Percentiles rank a stretch among this genome's conserved stretches.
phyloP scores from a whole-genome alignment of 306 rosid species.

The Citrullus amarus region DNA sequence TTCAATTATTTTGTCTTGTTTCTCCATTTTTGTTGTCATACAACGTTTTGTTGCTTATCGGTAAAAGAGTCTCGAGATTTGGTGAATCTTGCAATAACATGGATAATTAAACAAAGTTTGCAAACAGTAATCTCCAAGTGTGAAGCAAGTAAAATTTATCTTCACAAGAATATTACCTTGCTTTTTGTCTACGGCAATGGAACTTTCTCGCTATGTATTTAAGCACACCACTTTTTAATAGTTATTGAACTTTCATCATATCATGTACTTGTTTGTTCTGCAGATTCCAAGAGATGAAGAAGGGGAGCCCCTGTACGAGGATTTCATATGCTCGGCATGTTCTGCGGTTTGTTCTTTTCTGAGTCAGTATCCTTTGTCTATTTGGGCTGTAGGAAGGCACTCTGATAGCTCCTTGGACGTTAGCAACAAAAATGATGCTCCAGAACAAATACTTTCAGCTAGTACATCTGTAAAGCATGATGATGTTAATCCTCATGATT shows the following conservation, averaged over 20 bases:
- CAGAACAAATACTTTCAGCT: constrained; percentile 33
- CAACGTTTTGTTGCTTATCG: neutral
- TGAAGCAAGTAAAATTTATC: neutral
- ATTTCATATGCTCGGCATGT: constrained; percentile 69
- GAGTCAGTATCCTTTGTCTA: constrained; percentile 47
- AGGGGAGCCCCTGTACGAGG: constrained; percentile 85
- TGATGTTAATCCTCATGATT: constrained; percentile 13
- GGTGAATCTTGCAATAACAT: neutral
- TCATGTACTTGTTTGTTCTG: constrained; percentile 3
- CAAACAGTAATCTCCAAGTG: neutral
- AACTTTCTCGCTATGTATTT: neutral
- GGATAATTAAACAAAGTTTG: neutral
- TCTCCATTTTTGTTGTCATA: neutral
- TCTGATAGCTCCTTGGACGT: constrained; percentile 19
- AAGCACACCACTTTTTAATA: neutral
- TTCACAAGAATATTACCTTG: neutral
- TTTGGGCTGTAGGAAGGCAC: constrained; percentile 44
- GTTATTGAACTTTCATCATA: neutral
- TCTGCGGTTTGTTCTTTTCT: constrained; percentile 61
- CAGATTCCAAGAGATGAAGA: constrained; percentile 95
- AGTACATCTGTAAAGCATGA: constrained; percentile 32
- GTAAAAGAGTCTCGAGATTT: neutral
- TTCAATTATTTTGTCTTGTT: neutral
- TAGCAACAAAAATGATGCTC: constrained; percentile 48
- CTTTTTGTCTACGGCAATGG: neutral